Base-by-base conservation (phyloP, 495 filamentous ascomycete genomes). In the Acidiella bohemica region DNA sequence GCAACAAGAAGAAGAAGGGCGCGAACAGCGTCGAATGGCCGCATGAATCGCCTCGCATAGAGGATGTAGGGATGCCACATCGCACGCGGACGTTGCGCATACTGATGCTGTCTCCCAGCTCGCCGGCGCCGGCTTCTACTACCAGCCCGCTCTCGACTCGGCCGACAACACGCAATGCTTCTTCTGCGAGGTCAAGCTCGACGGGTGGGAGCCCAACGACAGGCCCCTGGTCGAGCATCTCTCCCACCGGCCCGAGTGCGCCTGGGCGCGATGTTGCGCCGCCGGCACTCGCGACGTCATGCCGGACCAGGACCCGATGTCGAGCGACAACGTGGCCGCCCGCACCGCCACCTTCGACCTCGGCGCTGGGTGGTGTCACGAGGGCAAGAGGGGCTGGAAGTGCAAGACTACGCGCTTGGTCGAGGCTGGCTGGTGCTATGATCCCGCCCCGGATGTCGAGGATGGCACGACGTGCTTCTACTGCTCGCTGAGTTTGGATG, bases 81-180 rank as follows among this genome's bases (percentile, higher is more conserved):
- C 8, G 14, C 13, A 34, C 32, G 13, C 32, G 20, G 12, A 30
- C 11, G 12, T 34, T 2, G 11, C 32, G 12, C 8, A 34, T 27
- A 22, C 31, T 29, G 41, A 33, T 18, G 12, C 13, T 16, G 29
- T 17, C 5, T 13, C 18, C 19, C 51, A 92, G 81, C 75, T 96
- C 53, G 90, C 88, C 6, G 71, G 73, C 50, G 90, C 88, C 42
- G 90, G 90, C 7, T 92, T 97, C 61, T 85, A 74, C 65, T 97
- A 81, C 60, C 71, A 79, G 35, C 90, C 88, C 5, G 70, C 72
- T 21, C 66, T 73, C 19, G 66, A 67, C 12, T 79, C 71, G 47
- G 78, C 78, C 7, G 90, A 97, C 57, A 97, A 93, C 62, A 84
- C 82, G 33, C 74, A 71, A 45, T 97, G 90, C 55, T 93, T 90